Evolutionary conservation across 177 flowering plant genomes (phyloP), one percentile per base, ranked within the genome.

Genomic region (Vitis hybrid): DNA sequence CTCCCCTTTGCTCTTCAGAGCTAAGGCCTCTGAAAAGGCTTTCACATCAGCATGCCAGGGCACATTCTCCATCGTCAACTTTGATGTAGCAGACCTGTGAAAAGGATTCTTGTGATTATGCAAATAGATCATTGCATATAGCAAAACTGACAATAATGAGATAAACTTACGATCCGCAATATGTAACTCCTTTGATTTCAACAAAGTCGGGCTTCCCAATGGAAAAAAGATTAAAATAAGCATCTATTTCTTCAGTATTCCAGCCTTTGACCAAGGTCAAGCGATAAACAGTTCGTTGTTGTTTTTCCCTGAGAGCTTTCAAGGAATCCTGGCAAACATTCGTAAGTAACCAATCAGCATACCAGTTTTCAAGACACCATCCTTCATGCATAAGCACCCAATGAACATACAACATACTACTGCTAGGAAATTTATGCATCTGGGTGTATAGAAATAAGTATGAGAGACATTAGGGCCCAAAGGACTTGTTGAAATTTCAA

Each of bases 31-130:
- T 1, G 99, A 96, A 62, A 96, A 96, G 68, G 85, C 90, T 79
- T 90, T 93, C 45, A 94, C 98, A 69, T 96, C 99, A 72, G 93
- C 2, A 77, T 92, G 99, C 98, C 98, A 96, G 0, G 99, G 99
- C 48, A 96, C 99, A 79, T 96, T 96, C 81, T 96, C 97, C 99
- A 96, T 96, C 6, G 99, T 96, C 78, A 96, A 70, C 79, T 94
- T 96, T 70, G 99, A 96, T 49, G 99, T 91, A 9, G 97, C 92
- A 68, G 99, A 85, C 69, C 98, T 94, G 83, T 63, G 48, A 61
- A 45, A 48, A 60, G 58, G 34, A 18, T 67, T 45, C 19, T 60
- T 66, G 65, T 15, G 14, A 39, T 34, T 30, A 51, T 45, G 48
- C 8, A 60, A 62, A 13, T 8, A 26, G 52, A 56, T 62, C 17